Conservation (phyloP, 1,284 basidiomycete species). For the Porodaedalea pini region DNA sequence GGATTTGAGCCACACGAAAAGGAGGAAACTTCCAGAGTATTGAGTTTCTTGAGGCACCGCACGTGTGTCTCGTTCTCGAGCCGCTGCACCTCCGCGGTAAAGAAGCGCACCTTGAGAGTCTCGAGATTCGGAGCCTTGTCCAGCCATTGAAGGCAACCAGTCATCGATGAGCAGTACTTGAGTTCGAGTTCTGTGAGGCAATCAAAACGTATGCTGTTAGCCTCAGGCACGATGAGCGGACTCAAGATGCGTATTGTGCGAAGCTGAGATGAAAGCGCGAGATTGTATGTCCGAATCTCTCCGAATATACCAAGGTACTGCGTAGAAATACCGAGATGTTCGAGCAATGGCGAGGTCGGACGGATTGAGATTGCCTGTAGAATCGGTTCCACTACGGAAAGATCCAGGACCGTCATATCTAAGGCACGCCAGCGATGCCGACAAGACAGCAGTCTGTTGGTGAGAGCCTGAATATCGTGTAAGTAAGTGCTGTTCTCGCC, state of each 20-base stretch:
- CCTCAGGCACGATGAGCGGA: constrained; percentile 6
- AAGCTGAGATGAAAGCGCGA: constrained; percentile 7
- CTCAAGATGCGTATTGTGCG: constrained; percentile 5
- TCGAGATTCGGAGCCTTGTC: constrained; percentile 15
- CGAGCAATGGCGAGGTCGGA: constrained; percentile 8
- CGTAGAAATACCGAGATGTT: constrained; percentile 9
- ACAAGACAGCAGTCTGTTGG: constrained; percentile 3
- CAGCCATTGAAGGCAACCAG: constrained; percentile 10
- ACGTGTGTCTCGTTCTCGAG: background rate
- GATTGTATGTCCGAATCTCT: constrained; percentile 4
- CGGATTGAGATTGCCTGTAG: constrained; percentile 4
- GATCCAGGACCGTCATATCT: constrained; percentile 3
- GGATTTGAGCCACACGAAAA: constrained; percentile 10
- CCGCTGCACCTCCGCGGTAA: background rate
- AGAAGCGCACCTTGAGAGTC: constrained; percentile 7
- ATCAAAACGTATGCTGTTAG: background rate
- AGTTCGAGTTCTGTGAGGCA: constrained; percentile 9
- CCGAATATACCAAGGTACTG: constrained; percentile 12
- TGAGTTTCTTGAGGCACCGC: constrained; percentile 3
- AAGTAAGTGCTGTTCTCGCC: background rate
- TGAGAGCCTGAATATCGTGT: background rate
- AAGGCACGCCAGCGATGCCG: constrained; percentile 12
- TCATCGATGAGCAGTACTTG: constrained; percentile 7
- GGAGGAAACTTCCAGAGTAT: constrained; percentile 1
- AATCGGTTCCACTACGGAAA: background rate